Base-by-base conservation (phyloP, 2,329 filamentous ascomycete species). In the Hypoxylon sp. region DNA sequence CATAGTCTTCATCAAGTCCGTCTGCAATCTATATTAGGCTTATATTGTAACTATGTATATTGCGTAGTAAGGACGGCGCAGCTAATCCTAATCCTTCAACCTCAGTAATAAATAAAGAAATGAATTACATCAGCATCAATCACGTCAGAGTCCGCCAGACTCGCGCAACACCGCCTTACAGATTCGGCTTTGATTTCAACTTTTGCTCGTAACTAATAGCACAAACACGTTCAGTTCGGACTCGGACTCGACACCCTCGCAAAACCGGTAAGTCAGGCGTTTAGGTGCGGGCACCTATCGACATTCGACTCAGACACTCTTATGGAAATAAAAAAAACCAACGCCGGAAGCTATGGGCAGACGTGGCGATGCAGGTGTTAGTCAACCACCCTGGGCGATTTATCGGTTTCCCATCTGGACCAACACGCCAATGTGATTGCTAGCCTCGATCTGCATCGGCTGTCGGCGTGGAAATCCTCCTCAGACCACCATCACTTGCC, bases 111-210 rank as follows among this genome's bases (percentile, higher is more conserved):
- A 49, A 61, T 44, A 64, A 44, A 60, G 61, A 44, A 55, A 56
- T 51, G 50, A 67, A 67, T 69, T 72, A 69, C 70, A 71, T 71
- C 70, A 69, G 68, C 68, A 51, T 33, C 49, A 49, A 69, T 67
- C 70, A 72, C 70, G 70, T 69, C 68, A 72, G 68, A 67, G 54
- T 42, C 57, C 50, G 42, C 61, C 22, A 61, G 22, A 37, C 37
- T 72, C 48, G 61, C 68, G 70, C 68, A 63, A 72, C 61, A 68
- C 7, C 30, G 42, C 42, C n/a, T 48, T 55, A 25, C 42, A 55
- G 8, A 48, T 22, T 59, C 35, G 20, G 17, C 37, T 57, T 54
- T 51, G 46, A 53, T 65, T 30, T 60, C 44, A 54, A 57, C 60
- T n/a, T 67, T 55, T 56, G 13, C 14, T 58, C 40, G 22, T 54